Base-by-base conservation (phyloP, 176 grass and related monocot species). In the Stipa capillata region DNA sequence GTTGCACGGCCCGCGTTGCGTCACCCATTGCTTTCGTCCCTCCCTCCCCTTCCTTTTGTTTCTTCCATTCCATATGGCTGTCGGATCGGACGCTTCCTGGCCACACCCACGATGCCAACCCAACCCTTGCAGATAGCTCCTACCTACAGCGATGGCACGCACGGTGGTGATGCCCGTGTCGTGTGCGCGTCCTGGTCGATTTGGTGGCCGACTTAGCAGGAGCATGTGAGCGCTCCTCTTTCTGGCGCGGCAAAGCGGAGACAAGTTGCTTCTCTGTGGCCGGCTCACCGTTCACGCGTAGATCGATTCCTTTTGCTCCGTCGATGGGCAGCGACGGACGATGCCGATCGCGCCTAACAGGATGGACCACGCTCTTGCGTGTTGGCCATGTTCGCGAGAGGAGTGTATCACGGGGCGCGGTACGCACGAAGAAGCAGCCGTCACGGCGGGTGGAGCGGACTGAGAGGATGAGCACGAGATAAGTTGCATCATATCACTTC, bases 31-130 rank as follows among this genome's bases (percentile, higher is more conserved):
- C 76, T 88, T 80, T 88, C 76, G 65, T 10, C 42, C 52, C 40
- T 6, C 16, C 1, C 39, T 25, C 2, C 20, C 52, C 61, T 58
- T 56, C n/a, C n/a, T n/a, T n/a, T n/a, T n/a, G n/a, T n/a, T n/a
- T n/a, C n/a, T n/a, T n/a, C n/a, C n/a, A n/a, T n/a, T n/a, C 39
- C 84, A 82, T 72, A 63, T 71, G 72, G 64, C 34, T 82, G 52
- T 60, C 34, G 71, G 85, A 45, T 13, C 3, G 85, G 72, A 71
- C 54, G 25, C 72, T 4, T 49, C 63, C 71, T 10, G 55, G 44
- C 79, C 72, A 62, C 54, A 24, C n/a, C n/a, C n/a, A n/a, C 9
- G 40, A 54, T 35, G 70, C 69, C 59, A 29, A 11, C 62, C 73
- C 44, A 17, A 17, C 6, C 9, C 34, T 3, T 11, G 39, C n/a